Base-by-base conservation (phyloP, 2,329 filamentous ascomycete species). In the Venturia pyrina region DNA sequence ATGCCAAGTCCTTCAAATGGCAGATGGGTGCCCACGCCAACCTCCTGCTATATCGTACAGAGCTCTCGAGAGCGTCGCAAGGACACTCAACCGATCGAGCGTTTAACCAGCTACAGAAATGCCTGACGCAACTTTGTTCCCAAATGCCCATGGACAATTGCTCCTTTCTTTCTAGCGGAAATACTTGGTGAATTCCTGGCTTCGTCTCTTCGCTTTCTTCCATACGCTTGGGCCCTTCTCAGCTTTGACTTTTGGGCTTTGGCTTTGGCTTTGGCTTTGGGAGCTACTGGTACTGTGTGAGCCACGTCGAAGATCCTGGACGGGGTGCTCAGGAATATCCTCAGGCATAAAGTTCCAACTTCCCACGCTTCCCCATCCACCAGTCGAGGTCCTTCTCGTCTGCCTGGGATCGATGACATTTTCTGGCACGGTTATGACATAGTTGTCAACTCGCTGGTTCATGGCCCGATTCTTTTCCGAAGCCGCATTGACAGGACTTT, bases 61-160 rank as follows among this genome's bases (percentile, higher is more conserved):
- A 57, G 46, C 61, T 64, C 61, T 66, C 65, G 65, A 21, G 65
- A 66, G 65, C 65, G 65, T 44, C 65, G 17, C 41, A 43, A 44
- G 13, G 48, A 61, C 65, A 66, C 65, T 66, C 65, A 32, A 66
- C 65, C 65, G 65, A 66, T 41, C 65, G 61, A 66, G 65, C 41
- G 19, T 41, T 5, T 56, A 43, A 43, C 19, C n/a, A n/a, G n/a
- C n/a, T n/a, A n/a, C n/a, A n/a, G n/a, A n/a, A n/a, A n/a, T n/a
- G 34, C 34, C 10, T 10, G 10, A 37, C 34, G 34, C 5, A 37
- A 37, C 34, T 10, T 37, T 37, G 34, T 10, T 5, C 34, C 34
- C 34, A 10, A 5, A 5, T 37, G 34, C 34, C n/a, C n/a, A n/a
- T n/a, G n/a, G n/a, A 37, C 34, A 37, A 37, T 43, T 10, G 32